Evolutionary conservation across 805 yeast genomes (phyloP).

Genomic region (Candida bentonensis): DNA sequence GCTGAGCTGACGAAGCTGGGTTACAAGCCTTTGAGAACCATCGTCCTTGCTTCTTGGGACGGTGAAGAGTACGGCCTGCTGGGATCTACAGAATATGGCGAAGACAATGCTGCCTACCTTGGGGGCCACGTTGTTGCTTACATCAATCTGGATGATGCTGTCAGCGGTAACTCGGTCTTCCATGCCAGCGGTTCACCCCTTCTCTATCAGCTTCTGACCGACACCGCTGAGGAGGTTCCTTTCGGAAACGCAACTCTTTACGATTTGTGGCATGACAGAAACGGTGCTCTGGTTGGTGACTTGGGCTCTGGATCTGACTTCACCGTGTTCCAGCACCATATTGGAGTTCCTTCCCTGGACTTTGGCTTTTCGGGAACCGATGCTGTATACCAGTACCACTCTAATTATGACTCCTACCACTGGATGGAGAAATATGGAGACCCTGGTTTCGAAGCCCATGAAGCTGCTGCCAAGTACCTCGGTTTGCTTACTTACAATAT

Average conservation of each 20-base stretch:
- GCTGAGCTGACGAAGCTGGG: conserved; percentile 37
- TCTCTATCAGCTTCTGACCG: conserved; percentile 32
- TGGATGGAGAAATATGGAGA: conserved; percentile 60
- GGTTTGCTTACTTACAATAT: conserved; percentile 37
- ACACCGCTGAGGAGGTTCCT: conserved; percentile 29
- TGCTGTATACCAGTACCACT: conserved; percentile 62
- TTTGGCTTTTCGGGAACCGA: conserved; percentile 39
- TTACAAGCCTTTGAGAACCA: conserved; percentile 63
- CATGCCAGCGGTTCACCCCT: conserved; percentile 45
- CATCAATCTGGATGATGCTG: conserved; percentile 55
- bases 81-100: conserved; percentile 72
- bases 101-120: conserved; percentile 35
- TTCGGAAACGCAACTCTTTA: conserved; percentile 16
- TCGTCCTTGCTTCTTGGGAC: conserved; percentile 66
- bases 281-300: conserved; percentile 26
- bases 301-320: conserved; percentile 64
- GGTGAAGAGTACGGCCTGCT: conserved; percentile 61
- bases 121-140: conserved; percentile 46
- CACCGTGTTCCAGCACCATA: conserved; percentile 28
- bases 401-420: conserved; percentile 55
- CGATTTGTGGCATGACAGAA: conserved; percentile 20
- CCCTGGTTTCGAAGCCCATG: conserved; percentile 47
- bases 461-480: conserved; percentile 37
- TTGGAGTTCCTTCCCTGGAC: conserved; percentile 35
- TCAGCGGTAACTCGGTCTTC: conserved; percentile 36